Base-by-base conservation (phyloP, 352 stramenopile species). In the Aphanomyces astaci region DNA sequence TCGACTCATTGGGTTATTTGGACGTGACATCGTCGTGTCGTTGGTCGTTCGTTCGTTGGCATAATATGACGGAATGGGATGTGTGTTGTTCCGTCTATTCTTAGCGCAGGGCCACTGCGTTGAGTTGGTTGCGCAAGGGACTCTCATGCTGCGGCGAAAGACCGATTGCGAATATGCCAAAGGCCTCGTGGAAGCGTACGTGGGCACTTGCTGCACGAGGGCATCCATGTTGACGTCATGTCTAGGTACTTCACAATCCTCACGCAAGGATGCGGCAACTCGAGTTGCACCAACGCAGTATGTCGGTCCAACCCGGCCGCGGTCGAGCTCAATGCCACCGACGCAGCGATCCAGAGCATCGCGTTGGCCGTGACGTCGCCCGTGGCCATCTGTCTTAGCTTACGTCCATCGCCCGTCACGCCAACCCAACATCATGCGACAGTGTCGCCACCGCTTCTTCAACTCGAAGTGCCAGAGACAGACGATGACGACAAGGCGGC, bases 121-220 rank as follows among this genome's bases (percentile, higher is more conserved):
- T 62, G 43, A 62, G 4, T 22, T 4, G 9, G 33, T 39, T 31
- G 53, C 53, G 15, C 7, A 52, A 64, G 54, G 33, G 59, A 17
- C 22, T 17, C 13, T 3, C 24, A 68, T 68, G 62, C 46, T 68
- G 46, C 62, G 62, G 39, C 62, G 62, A 36, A 51, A 52, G 33
- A 9, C 45, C 39, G 62, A 68, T 19, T 68, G 55, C 62, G 62
- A 68, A 27, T 68, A 68, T 45, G 62, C 62, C 43, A 68, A 68
- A 30, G 62, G 62, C 2, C 62, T 68, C 51, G 62, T 68, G 17
- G 43, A 68, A 59, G 48, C 62, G 62, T 66, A 54, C 22, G 53
- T 28, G 2, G 30, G 9, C 43, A 25, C n/a, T 5, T 2, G 10
- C 24, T 32, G 19, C 2, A 25, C n/a, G 19, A 24, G 22, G n/a